Evolutionary conservation across 2,329 filamentous ascomycete genomes (phyloP), one percentile per base, ranked within the genome.

Genomic region (Hymenoscyphus infarciens): DNA sequence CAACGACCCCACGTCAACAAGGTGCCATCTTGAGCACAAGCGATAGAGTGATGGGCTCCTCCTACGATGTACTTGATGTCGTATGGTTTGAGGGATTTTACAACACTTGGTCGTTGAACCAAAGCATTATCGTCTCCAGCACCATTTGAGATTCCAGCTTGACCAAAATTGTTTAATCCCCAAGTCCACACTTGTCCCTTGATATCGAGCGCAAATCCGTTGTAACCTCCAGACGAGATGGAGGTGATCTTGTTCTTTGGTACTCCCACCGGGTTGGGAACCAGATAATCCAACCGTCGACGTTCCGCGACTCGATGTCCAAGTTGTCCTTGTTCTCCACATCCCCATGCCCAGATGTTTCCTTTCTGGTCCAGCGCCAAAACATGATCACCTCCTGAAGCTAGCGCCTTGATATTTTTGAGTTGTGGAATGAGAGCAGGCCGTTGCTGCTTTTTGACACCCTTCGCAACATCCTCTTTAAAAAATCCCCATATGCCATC

Each of bases 121-220:
- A 88, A 84, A 39, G 88, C 87, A 68, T 88, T 86, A 59, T 88
- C 85, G 65, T 88, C 83, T 42, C 87, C 88, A 27, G 84, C 87
- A 63, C 82, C 81, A 56, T 84, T 81, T 16, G 81, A 79, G 62
- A 87, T 82, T 38, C 89, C 91, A 19, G 90, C 89, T 78, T 96
- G 88, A 65, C 89, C 90, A 75, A 90, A 95, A 77, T 90, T 93
- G 81, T 96, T 96, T 49, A 93, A 80, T 35, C 92, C 92, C 91
- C 91, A 96, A 0, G 87, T 85, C 77, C 86, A 95, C 33, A 94
- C 88, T 29, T 83, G 81, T 49, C 87, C 87, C 29, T 87, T 83
- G 66, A 86, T 83, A 70, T 83, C 83, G 59, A 92, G 82, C 57
- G 88, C 89, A 70, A 96, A 94, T 70, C 87, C 90, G 78, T 96